A percentile compares a stretch with the other conserved stretches of the same genome.
Evolutionary conservation across 768 basidiomycete genomes (phyloP).

Genomic region (Suillus fuscotomentosus): DNA sequence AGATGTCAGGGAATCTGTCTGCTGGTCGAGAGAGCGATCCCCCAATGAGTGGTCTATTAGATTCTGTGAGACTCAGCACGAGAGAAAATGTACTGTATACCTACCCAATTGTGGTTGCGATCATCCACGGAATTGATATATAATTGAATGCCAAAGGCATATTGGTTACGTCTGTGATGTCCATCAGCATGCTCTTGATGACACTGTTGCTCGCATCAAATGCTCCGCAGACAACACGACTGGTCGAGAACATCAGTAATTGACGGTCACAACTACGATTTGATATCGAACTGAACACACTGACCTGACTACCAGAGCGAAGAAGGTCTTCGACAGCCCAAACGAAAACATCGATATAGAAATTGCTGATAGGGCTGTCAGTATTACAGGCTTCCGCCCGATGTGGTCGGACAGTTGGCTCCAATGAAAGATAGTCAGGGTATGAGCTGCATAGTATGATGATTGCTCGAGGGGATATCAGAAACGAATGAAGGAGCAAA

Average conservation of each 20-base stretch:
- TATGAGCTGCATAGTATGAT: slow-evolving; percentile 47
- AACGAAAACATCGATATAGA: slow-evolving; percentile 46
- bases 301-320: slow-evolving; percentile 41
- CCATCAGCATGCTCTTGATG: slow-evolving; percentile 45
- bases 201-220: slow-evolving; percentile 54
- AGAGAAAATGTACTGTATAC: slow-evolving; percentile 19
- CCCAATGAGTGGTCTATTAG: slow-evolving; percentile 60
- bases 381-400: slow-evolving; percentile 46
- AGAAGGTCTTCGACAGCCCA: slow-evolving; percentile 46
- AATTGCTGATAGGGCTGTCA: slow-evolving; percentile 43
- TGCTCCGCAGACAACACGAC: slow-evolving; percentile 44
- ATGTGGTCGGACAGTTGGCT: slow-evolving; percentile 48
- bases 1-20: slow-evolving; percentile 61
- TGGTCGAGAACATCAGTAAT: slow-evolving; percentile 10
- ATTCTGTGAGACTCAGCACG: neutral
- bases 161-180: slow-evolving; percentile 38
- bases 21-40: slow-evolving; percentile 62
- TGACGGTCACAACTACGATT: neutral
- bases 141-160: slow-evolving; percentile 49
- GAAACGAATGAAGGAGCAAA: slow-evolving; percentile 29
- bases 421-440: slow-evolving; percentile 47
- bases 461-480: slow-evolving; percentile 36
- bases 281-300: neutral
- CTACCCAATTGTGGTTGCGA: slow-evolving; percentile 42
- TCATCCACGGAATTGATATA: slow-evolving; percentile 50